Conservation (phyloP, 2,329 filamentous ascomycete species). For the Volutella citrinella region DNA sequence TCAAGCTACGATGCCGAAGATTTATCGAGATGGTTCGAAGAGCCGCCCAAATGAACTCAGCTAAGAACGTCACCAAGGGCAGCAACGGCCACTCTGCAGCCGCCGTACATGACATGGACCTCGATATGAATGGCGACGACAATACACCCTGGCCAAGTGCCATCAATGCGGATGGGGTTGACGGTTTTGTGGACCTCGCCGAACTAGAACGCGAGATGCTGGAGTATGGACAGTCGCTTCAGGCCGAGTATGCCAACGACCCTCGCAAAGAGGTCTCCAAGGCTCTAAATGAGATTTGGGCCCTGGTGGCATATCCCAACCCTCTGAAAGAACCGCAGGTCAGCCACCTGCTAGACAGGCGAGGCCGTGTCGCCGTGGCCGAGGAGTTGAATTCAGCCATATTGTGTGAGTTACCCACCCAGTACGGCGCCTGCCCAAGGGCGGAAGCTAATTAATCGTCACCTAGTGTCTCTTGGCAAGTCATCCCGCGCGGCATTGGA, state of each 20-base stretch:
- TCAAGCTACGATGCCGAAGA: conserved; percentile 82
- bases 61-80: conserved; percentile 42
- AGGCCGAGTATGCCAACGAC: conserved; percentile 73
- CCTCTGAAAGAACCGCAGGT: conserved; percentile 72
- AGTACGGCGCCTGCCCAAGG: not conserved
- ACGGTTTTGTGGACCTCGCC: conserved; percentile 32
- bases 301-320: conserved; percentile 82
- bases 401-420: conserved; percentile 60
- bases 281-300: conserved; percentile 80
- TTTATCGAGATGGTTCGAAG: conserved; percentile 92
- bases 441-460: conserved; percentile 14
- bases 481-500: conserved; percentile 84
- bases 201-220: conserved; percentile 67
- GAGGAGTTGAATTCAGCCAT: conserved; percentile 95
- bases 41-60: conserved; percentile 61
- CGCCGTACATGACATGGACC: conserved; percentile 48
- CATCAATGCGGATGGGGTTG: conserved; percentile 51
- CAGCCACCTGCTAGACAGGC: conserved; percentile 72
- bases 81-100: conserved; percentile 43
- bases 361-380: conserved; percentile 73
- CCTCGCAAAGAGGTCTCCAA: conserved; percentile 67
- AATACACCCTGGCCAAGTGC: conserved; percentile 32
- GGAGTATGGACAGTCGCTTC: conserved; percentile 74
- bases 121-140: conserved; percentile 49
- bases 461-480: conserved; percentile 80